A percentile compares a stretch with the other conserved stretches of the same genome.
Conservation (phyloP, 2,329 filamentous ascomycete species). For the Dichotomopilus funicola region DNA sequence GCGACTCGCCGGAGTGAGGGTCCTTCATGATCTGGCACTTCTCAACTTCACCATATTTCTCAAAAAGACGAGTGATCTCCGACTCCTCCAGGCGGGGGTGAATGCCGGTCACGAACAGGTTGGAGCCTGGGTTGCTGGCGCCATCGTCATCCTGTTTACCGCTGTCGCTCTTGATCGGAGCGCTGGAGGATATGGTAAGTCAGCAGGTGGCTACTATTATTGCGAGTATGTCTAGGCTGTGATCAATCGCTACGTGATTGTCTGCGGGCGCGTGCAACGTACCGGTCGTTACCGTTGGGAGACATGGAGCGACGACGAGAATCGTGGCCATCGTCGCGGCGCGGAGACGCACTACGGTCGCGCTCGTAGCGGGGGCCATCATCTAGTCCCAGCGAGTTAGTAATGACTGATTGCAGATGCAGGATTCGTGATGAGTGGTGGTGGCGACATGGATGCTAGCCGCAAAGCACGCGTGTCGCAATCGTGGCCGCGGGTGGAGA, state of each 20-base stretch:
- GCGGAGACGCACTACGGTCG: constrained; percentile 60
- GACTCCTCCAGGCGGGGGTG: constrained; percentile 85
- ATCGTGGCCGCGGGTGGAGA: not conserved
- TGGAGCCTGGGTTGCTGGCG: constrained; percentile 87
- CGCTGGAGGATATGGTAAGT: constrained; percentile 18
- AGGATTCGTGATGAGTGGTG: constrained; percentile 14
- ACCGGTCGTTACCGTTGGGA: constrained; percentile 51
- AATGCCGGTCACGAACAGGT: constrained; percentile 98
- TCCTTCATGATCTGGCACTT: constrained; percentile 99
- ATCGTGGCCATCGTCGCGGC: constrained; percentile 56
- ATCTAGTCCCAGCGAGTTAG: constrained; percentile 35
- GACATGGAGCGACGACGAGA: constrained; percentile 57
- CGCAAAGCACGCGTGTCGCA: not conserved
- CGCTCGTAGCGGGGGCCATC: constrained; percentile 60
- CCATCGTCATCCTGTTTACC: constrained; percentile 63
- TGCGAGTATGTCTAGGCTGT: not conserved
- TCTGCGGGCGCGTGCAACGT: constrained; percentile 15
- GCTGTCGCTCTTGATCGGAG: constrained; percentile 45
- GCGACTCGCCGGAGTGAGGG: constrained; percentile 95
- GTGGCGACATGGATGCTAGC: not conserved
- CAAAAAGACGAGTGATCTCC: constrained; percentile 90
- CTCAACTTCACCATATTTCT: constrained; percentile 98
- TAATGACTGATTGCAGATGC: too few relatives aligned
- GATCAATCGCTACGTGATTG: not conserved
- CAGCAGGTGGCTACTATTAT: constrained; percentile 3